Evolutionary conservation across 805 yeast genomes (phyloP).

Genomic region (Kregervanrija pseudodelftensis): DNA sequence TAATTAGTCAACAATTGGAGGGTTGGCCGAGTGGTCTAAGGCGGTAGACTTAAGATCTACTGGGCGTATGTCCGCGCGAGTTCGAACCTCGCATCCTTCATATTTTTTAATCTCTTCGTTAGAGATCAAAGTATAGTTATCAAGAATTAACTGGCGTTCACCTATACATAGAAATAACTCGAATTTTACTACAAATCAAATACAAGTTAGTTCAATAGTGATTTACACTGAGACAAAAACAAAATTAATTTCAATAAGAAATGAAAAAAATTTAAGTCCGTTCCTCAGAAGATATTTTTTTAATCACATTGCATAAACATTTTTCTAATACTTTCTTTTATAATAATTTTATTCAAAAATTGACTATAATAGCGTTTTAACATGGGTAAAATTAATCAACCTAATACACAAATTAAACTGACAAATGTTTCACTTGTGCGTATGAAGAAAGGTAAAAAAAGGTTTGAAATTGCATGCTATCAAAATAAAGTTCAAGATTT

Average conservation of each 20-base stretch:
- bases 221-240: too few species aligned
- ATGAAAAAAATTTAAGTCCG: too few species aligned
- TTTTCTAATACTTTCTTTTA: not conserved
- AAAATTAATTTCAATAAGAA: too few species aligned
- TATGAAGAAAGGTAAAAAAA: constrained; percentile 82
- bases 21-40: constrained; percentile 20
- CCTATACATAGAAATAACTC: too few species aligned
- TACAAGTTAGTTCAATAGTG: too few species aligned
- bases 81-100: constrained; percentile 21
- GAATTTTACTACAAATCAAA: too few species aligned
- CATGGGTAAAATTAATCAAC: constrained; percentile 64
- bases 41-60: constrained; percentile 20
- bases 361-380: not conserved
- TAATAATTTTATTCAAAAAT: not conserved
- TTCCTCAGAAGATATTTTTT: too few species aligned
- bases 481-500: constrained; percentile 96
- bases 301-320: not conserved
- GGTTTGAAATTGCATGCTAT: constrained; percentile 94
- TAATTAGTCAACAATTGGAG: constrained; percentile 10
- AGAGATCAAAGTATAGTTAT: too few species aligned
- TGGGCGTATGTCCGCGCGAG: constrained; percentile 19
- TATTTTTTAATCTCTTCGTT: not conserved
- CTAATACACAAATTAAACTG: constrained; percentile 78
- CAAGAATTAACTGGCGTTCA: too few species aligned
- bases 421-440: constrained; percentile 93